Evolutionary conservation across 2,329 filamentous ascomycete species (phyloP), one percentile per base, ranked within the genome.

Genomic region (Paecilomyces sp.): DNA sequence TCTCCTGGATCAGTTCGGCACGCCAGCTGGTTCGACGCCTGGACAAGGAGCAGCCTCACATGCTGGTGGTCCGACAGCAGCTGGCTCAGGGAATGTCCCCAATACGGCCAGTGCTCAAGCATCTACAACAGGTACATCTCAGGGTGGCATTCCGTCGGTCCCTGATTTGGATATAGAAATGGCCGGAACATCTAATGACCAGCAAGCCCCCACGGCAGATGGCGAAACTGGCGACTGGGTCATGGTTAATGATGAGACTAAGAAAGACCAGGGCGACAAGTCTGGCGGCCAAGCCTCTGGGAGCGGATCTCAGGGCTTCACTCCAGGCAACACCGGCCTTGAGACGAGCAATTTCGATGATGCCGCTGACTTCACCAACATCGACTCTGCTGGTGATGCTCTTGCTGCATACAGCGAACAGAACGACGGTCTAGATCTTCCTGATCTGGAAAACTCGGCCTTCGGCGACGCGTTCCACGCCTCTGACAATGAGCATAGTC

Each of bases 391-490:
- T 0, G 88, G 87, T 13, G 88, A 91, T 68, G 88, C 87, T 3
- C 76, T 91, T 36, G 86, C 86, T 2, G 83, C 84, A 47, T 91
- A 88, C 68, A 85, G 84, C 51, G 83, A 83, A 15, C 82, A 84
- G 13, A 80, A 83, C 56, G 80, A 80, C 58, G 75, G 75, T 2
- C 72, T 80, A 3, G 80, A 81, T 64, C 71, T 82, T 51, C 84
- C 82, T 8, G 88, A 88, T 63, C 83, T 91, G 79, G 88, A 91
- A 54, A 88, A 92, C 68, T 91, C 88, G 36, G 90, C 89, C 1
- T 94, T 94, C 76, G 90, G 89, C 2, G 89, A 94, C 66, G 90
- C 90, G 0, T 91, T 93, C 74, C 89, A 92, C 63, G 79, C 79
- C 15, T 80, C 80, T 54, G 79, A 82, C 62, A 75, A 77, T 60